These are phyloP conservation scores for Mortierella polycephala DNA, from an alignment of 371 early-diverging fungal genomes.

Conservation along the genomic window DNA sequence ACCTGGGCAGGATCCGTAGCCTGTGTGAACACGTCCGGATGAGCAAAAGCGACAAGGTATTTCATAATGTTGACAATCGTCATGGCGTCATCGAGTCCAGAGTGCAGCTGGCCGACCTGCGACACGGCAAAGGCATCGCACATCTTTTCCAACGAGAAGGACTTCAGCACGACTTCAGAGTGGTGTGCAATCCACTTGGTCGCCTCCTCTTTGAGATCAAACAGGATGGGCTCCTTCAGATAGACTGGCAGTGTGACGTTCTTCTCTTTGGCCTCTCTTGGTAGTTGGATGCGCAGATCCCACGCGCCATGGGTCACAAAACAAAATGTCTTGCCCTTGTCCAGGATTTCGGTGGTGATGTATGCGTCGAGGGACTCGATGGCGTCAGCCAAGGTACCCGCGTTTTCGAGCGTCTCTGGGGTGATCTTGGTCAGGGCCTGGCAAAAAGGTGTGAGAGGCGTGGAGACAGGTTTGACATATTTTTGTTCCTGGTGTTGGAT, in stretches of 20 bases:
- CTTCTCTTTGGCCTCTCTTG: slow-evolving; percentile 79
- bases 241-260: slow-evolving; percentile 69
- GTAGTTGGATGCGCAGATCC: slow-evolving; percentile 78
- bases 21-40: slow-evolving; percentile 71
- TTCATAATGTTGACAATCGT: slow-evolving; percentile 71
- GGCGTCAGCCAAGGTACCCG: slow-evolving; percentile 70
- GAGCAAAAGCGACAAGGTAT: slow-evolving; percentile 62
- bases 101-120: slow-evolving; percentile 62
- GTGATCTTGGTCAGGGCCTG: slow-evolving; percentile 75
- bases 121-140: slow-evolving; percentile 68
- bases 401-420: slow-evolving; percentile 61
- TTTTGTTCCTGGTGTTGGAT: slow-evolving; percentile 70
- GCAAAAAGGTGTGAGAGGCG: slow-evolving; percentile 73
- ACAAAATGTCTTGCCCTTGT: slow-evolving; percentile 70
- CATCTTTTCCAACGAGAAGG: slow-evolving; percentile 71
- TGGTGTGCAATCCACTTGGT: slow-evolving; percentile 75
- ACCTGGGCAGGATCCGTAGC: slow-evolving; percentile 75
- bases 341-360: slow-evolving; percentile 66
- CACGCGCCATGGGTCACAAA: slow-evolving; percentile 84
- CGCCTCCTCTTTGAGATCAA: slow-evolving; percentile 80
- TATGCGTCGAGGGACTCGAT: slow-evolving; percentile 67
- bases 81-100: slow-evolving; percentile 69
- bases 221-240: slow-evolving; percentile 70
- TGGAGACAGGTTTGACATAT: slow-evolving; percentile 75
- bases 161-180: slow-evolving; percentile 64